A percentile compares a stretch with the other conserved stretches of the same genome.
Conservation (phyloP, 2,329 filamentous ascomycete species). For the Cordyceps cateniannulata region DNA sequence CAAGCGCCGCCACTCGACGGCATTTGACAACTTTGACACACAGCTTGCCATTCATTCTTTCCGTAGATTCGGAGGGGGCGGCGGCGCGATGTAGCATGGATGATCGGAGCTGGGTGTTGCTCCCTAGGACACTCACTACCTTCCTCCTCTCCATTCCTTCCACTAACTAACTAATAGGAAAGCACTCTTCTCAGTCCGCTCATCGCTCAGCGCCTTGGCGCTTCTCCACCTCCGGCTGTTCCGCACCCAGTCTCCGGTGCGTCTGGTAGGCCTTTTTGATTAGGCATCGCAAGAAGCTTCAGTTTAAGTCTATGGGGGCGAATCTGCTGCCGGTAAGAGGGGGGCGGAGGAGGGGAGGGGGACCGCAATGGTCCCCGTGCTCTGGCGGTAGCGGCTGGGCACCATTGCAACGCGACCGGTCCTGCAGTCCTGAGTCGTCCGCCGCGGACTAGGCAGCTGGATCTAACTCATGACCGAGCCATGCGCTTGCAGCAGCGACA, state of each 20-base stretch:
- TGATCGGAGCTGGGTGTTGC: background rate
- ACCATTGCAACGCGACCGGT: background rate
- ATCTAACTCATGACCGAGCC: background rate
- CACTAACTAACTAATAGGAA: background rate
- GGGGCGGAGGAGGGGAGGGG: background rate
- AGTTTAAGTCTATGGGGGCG: constrained; percentile 1
- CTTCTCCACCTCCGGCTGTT: background rate
- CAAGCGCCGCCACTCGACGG: background rate
- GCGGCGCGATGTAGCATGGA: background rate
- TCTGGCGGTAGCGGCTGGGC: constrained; percentile 2
- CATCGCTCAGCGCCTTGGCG: background rate
- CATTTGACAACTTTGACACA: background rate
- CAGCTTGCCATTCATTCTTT: too few species aligned
- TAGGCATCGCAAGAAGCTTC: constrained; percentile 8
- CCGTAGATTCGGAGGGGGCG: background rate
- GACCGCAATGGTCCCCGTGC: constrained; percentile 1
- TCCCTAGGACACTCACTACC: background rate
- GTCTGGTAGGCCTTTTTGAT: background rate
- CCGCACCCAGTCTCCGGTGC: background rate
- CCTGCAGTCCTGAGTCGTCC: background rate
- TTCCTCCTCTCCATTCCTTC: background rate
- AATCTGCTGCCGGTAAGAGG: background rate
- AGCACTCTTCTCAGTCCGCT: background rate
- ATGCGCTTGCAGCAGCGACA: background rate
- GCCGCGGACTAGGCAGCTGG: background rate